A percentile compares a stretch with the other conserved stretches of the same genome.
Conservation (phyloP, 2,329 filamentous ascomycete genomes). For the Cucurbitaria berberidis region DNA sequence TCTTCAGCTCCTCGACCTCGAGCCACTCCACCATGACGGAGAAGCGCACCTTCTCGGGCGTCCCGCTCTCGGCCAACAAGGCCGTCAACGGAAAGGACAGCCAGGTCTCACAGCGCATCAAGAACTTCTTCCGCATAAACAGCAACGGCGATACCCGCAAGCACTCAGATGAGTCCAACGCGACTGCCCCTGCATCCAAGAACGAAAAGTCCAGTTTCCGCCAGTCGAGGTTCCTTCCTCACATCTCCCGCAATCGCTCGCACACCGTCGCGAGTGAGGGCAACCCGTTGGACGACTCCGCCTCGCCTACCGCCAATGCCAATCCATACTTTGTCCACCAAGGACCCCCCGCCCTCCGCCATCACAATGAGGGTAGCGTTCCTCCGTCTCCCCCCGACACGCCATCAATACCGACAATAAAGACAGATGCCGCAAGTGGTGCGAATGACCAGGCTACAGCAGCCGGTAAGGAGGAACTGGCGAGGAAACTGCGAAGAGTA, state of each 20-base stretch:
- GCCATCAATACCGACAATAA: constrained; percentile 67
- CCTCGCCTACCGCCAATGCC: constrained; percentile 90
- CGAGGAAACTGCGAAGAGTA: constrained; percentile 88
- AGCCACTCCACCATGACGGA: constrained; percentile 49
- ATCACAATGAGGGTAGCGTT: constrained; percentile 93
- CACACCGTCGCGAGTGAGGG: constrained; percentile 92
- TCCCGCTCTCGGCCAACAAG: constrained; percentile 54
- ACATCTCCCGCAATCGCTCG: constrained; percentile 85
- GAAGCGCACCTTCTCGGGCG: constrained; percentile 58
- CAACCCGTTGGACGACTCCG: constrained; percentile 82
- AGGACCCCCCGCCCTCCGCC: constrained; percentile 87
- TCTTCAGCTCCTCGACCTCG: constrained; percentile 50
- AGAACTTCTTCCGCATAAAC: constrained; percentile 73
- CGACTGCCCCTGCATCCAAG: constrained; percentile 55
- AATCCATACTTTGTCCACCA: constrained; percentile 99
- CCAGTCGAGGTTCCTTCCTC: constrained; percentile 87
- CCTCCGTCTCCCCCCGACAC: constrained; percentile 93
- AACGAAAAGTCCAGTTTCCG: constrained; percentile 74
- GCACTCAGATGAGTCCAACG: constrained; percentile 47
- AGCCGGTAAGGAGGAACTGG: constrained; percentile 90
- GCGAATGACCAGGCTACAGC: constrained; percentile 70
- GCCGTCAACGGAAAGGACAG: constrained; percentile 56
- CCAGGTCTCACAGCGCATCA: constrained; percentile 68
- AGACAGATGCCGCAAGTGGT: constrained; percentile 71
- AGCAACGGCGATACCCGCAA: constrained; percentile 56